A percentile compares a stretch with the other conserved stretches of the same genome.
Evolutionary conservation across 2,329 filamentous ascomycete species (phyloP).

Genomic region (Phoma sp.): DNA sequence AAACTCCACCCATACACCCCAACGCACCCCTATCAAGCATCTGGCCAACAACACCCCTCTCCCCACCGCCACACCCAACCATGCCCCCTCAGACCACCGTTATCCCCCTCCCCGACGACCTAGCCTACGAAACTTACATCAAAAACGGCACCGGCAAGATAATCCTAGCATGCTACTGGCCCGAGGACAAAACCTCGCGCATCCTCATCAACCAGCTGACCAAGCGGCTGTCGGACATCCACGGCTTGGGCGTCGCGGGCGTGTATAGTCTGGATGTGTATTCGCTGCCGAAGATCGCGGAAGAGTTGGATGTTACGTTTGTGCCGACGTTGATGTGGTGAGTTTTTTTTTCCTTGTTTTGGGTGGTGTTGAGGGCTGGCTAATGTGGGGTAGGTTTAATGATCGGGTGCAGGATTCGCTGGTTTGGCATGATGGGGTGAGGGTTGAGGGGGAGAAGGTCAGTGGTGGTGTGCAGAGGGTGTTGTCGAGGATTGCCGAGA

Average conservation of each 20-base stretch:
- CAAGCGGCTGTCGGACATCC: constrained; percentile 24
- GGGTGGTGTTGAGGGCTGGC: background rate
- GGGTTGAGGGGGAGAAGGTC: constrained; percentile 32
- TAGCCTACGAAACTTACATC: constrained; percentile 25
- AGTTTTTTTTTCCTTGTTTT: background rate
- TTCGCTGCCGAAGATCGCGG: constrained; percentile 27
- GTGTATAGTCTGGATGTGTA: constrained; percentile 36
- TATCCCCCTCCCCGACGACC: constrained; percentile 18
- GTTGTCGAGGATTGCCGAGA: constrained; percentile 32
- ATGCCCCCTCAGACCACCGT: constrained; percentile 21
- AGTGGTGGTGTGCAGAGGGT: constrained; percentile 31
- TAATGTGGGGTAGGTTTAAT: constrained; percentile 16
- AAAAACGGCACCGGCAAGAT: constrained; percentile 27
- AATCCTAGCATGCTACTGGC: constrained; percentile 31
- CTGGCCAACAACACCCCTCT: constrained; percentile 1
- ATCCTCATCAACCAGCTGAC: constrained; percentile 21
- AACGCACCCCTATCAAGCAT: background rate
- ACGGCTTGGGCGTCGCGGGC: constrained; percentile 21
- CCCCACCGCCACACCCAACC: background rate
- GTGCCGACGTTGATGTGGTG: constrained; percentile 35
- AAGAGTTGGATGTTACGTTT: constrained; percentile 29
- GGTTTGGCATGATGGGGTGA: constrained; percentile 34
- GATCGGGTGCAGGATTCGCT: constrained; percentile 30
- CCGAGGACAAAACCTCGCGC: constrained; percentile 27
- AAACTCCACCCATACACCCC: no score